phyloP scores from a whole-genome alignment of 371 early-diverging fungal species.

The Funneliformis caledonium region DNA sequence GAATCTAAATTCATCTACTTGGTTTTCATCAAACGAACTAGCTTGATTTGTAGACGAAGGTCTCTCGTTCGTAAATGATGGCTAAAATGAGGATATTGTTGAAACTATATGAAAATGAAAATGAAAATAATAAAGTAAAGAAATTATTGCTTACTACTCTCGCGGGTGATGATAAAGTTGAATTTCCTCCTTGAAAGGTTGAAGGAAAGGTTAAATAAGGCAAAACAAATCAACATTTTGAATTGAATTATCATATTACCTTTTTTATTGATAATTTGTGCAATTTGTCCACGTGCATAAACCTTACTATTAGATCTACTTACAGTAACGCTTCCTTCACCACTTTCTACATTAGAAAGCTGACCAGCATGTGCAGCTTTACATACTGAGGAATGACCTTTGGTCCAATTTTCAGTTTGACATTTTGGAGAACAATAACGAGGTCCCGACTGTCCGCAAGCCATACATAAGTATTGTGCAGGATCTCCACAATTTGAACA shows the following conservation, averaged over 20 bases:
- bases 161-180: no score
- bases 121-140: not conserved
- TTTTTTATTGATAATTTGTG: conserved; percentile 17
- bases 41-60: not conserved
- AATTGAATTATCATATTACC: not conserved
- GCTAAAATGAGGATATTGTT: not conserved
- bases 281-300: not conserved
- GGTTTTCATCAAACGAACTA: conserved; percentile 35
- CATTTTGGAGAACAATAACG: conserved; percentile 35
- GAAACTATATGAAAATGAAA: not conserved
- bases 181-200: no score
- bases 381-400: not conserved
- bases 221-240: not conserved
- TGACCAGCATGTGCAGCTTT: not conserved
- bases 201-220: no score
- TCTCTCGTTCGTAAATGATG: not conserved
- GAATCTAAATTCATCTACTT: conserved; percentile 68
- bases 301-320: not conserved
- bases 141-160: not conserved
- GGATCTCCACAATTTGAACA: conserved; percentile 8
- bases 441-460: conserved; percentile 13
- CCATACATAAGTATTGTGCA: conserved; percentile 21
- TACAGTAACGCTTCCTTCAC: not conserved
- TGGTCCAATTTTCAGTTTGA: conserved; percentile 33
- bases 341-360: not conserved